Percentiles rank a stretch among this genome's conserved stretches.
These are phyloP conservation scores for Yamadazyma dendronema DNA, from an alignment of 1,139 yeast genomes.

Conservation along the genomic window DNA sequence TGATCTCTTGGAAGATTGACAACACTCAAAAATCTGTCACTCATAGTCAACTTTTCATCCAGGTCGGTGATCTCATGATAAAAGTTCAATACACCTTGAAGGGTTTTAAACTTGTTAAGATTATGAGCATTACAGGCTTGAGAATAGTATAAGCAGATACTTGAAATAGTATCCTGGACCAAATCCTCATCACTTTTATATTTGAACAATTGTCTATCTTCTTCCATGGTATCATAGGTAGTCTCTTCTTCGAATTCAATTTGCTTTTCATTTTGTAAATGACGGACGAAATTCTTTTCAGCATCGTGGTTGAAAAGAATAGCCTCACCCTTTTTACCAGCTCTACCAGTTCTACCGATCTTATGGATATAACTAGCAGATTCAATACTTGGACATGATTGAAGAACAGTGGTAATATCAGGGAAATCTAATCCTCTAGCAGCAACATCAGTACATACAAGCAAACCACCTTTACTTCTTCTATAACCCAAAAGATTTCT, in stretches of 20 bases:
- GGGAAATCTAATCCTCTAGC: slow-evolving; percentile 97
- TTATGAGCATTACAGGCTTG: slow-evolving; percentile 28
- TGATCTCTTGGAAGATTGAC: slow-evolving; percentile 14
- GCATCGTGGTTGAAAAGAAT: slow-evolving; percentile 44
- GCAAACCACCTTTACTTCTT: slow-evolving; percentile 47
- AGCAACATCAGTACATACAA: slow-evolving; percentile 89
- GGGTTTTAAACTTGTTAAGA: slow-evolving; percentile 14
- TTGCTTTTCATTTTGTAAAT: slow-evolving; percentile 45
- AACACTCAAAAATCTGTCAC: slow-evolving; percentile 9
- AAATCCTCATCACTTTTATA: slow-evolving; percentile 7
- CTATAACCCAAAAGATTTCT: slow-evolving; percentile 57
- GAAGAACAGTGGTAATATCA: slow-evolving; percentile 77
- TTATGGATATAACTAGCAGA: slow-evolving; percentile 83
- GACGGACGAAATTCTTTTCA: slow-evolving; percentile 49
- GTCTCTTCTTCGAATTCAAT: slow-evolving; percentile 44
- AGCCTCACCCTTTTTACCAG: slow-evolving; percentile 77
- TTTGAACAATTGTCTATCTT: slow-evolving; percentile 13
- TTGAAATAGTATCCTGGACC: slow-evolving; percentile 19
- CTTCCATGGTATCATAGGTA: slow-evolving; percentile 13
- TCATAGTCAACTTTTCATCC: slow-evolving; percentile 9
- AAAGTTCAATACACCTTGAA: slow-evolving; percentile 11
- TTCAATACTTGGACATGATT: slow-evolving; percentile 72
- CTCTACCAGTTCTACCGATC: slow-evolving; percentile 96
- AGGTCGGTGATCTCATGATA: slow-evolving; percentile 4
- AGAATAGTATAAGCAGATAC: slow-evolving; percentile 32